Evolutionary conservation across 2,329 filamentous ascomycete genomes (phyloP), one percentile per base, ranked within the genome.

Genomic region (Diaporthe citriasiana): DNA sequence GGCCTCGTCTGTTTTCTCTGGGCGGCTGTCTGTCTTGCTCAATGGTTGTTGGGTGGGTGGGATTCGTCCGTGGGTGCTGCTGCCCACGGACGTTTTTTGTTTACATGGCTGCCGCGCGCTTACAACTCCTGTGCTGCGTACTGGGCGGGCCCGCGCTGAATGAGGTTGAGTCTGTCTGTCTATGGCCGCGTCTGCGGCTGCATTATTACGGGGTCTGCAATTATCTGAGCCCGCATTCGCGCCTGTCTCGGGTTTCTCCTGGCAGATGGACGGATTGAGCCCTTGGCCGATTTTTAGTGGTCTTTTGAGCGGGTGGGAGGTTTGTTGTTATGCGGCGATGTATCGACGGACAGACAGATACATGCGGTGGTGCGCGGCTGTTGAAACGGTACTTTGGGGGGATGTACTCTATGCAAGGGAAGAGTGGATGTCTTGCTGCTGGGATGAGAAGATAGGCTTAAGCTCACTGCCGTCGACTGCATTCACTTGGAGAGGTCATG

Each of bases 341-440:
- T 68, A 35, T 35, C 38, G 8, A 38, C 53, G 33, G 33, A 53
- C 63, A 15, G 63, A 25, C 63, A 19, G 47, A 19, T 68, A 68
- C 63, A 40, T 68, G 63, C 33, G n/a, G 22, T 22, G n/a, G n/a
- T 68, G n/a, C 63, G 63, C 63, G 63, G 30, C 33, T 68, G 63
- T 53, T 68, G 63, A 68, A 68, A 68, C 47, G 63, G 63, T n/a
- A 68, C 63, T 53, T 68, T 38, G 45, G 33, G 63, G 63, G 4
- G 22, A 27, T 51, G 42, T n/a, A n/a, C n/a, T n/a, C n/a, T n/a
- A 40, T 13, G 50, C 12, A 10, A 30, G 5, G 40, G 2, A 13
- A 33, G 40, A 19, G 22, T 1, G 25, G n/a, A 19, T 42, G 30
- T 12, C 40, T 30, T 45, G 40, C 40, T 63, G 13, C 59, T 45